Base-by-base conservation (phyloP, 352 stramenopile genomes). In the Globisporangium acanthophoron region DNA sequence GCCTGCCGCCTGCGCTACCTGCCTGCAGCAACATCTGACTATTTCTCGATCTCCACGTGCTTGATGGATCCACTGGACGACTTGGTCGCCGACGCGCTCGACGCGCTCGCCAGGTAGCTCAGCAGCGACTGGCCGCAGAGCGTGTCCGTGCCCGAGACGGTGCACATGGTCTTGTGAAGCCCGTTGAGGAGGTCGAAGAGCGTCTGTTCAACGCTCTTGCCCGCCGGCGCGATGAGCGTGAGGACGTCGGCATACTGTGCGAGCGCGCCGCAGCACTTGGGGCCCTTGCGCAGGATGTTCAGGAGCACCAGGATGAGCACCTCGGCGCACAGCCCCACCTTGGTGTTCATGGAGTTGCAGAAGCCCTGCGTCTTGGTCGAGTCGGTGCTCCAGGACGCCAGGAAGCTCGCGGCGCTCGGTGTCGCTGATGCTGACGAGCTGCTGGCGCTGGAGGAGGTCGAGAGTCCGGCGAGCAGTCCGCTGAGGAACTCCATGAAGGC, bases 151-250 rank as follows among this genome's bases (percentile, higher is more conserved):
- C 51, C 65, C 2, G 48, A 52, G 1, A 47, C 63, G 3, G 74
- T 78, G 59, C 78, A 88, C 69, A 88, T 76, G 27, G 75, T 72
- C 35, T 56, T 65, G 53, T 88, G 78, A 4, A 88, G 64, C 3
- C 75, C 78, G 56, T 86, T 85, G 53, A 88, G 54, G 11, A 86
- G 27, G 37, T 64, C 64, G 37, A 71, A 56, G 9, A 86, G 56
- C 24, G 66, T 83, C 58, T 78, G 62, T 20, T 66, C 69, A 15
- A 76, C 59, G 46, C 69, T 76, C 50, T 86, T 76, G 0, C 74
- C 73, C 20, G 67, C 61, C 1, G 78, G 75, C 7, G 74, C 65
- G 33, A 88, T 61, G 21, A 88, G 53, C 40, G 81, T 79, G 13
- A 58, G 46, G 44, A 83, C 58, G 37, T 85, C 75, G 56, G 74